Conservation (phyloP, 345 rosid species). For the Ricinus communis region DNA sequence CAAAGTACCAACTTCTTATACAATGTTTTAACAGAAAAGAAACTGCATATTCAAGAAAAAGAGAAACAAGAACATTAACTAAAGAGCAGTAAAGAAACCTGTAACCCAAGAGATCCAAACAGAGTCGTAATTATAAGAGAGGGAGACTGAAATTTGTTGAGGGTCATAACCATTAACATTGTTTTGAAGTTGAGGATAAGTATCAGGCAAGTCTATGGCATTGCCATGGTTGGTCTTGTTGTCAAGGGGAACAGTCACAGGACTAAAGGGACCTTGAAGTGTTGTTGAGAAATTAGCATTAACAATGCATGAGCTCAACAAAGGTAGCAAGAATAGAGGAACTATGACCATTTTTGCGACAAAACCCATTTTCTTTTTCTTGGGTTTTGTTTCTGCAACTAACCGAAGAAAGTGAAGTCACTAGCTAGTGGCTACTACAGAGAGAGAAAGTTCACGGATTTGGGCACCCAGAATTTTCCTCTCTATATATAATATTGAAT, state of each 20-base stretch:
- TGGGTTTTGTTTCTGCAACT: not conserved
- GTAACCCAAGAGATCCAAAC: slow-evolving; percentile 90
- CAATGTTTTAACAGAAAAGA: not conserved
- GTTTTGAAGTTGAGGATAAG: slow-evolving; percentile 53
- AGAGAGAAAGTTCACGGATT: too few species aligned
- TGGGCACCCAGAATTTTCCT: too few species aligned
- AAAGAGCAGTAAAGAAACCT: slow-evolving; percentile 34
- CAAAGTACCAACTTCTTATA: too few species aligned
- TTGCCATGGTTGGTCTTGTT: slow-evolving; percentile 40
- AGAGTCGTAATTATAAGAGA: slow-evolving; percentile 62
- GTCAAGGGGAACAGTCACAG: slow-evolving; percentile 64
- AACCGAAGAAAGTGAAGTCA: not conserved
- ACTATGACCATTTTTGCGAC: not conserved
- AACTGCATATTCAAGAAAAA: not conserved
- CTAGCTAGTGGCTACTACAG: too few species aligned
- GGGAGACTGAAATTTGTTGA: slow-evolving; percentile 74
- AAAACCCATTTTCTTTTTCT: slow-evolving; percentile 12
- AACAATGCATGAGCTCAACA: slow-evolving; percentile 10
- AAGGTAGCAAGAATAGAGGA: not conserved
- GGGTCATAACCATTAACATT: slow-evolving; percentile 47
- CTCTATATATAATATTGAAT: too few species aligned
- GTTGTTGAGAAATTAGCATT: slow-evolving; percentile 48
- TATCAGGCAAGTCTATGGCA: slow-evolving; percentile 70
- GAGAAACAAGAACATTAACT: not conserved
- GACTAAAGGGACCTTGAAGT: slow-evolving; percentile 72